phyloP scores from a whole-genome alignment of 441 rosid species.

The Breynia disticha region DNA sequence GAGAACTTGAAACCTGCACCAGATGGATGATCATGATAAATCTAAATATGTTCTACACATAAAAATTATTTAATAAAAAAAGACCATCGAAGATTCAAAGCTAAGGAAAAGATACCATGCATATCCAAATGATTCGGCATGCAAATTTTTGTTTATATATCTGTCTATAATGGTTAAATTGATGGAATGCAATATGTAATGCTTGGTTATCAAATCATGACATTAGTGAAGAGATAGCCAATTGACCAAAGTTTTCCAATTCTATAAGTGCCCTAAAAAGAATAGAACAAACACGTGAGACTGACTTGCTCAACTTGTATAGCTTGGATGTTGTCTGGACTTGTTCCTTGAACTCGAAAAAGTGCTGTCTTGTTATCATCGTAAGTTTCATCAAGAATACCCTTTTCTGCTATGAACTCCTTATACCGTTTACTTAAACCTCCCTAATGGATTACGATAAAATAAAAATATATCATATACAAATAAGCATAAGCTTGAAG shows the following conservation, averaged over 20 bases:
- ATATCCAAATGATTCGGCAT: no score
- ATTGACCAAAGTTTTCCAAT: no score
- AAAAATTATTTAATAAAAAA: no score
- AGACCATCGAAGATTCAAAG: no score
- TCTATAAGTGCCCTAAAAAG: not conserved
- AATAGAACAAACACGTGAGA: constrained; percentile 13
- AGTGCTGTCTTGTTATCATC: constrained; percentile 49
- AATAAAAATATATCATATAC: not conserved
- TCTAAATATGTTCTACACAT: no score
- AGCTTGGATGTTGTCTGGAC: constrained; percentile 71
- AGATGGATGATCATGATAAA: constrained; percentile 12
- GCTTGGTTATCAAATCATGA: no score
- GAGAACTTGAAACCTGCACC: constrained; percentile 58
- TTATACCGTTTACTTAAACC: constrained; percentile 55
- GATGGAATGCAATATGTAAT: no score
- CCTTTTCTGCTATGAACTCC: constrained; percentile 46
- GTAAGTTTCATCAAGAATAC: constrained; percentile 49
- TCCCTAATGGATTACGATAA: constrained; percentile 39
- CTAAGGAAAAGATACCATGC: no score
- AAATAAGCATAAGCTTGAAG: not conserved
- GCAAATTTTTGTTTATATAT: no score
- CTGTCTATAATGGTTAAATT: no score
- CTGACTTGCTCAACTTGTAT: constrained; percentile 81
- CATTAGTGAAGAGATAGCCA: no score
- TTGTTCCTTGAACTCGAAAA: constrained; percentile 77